These are phyloP conservation scores for Obba rivulosa DNA, from an alignment of 768 basidiomycete genomes.

Conservation along the genomic window DNA sequence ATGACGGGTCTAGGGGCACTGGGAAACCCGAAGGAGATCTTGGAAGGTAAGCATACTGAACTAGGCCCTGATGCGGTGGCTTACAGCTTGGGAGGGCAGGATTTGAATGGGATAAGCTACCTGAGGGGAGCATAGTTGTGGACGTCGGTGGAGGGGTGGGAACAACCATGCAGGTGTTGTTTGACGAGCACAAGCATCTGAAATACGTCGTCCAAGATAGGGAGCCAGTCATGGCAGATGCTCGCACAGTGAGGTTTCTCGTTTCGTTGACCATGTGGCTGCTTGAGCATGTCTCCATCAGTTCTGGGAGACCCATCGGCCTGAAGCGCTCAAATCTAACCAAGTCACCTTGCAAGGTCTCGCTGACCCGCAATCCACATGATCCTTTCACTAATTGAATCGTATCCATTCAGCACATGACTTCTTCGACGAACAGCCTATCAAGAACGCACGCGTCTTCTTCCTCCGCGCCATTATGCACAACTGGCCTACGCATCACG, in stretches of 20 bases:
- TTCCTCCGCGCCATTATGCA: conserved; percentile 4
- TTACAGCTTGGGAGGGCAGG: conserved; percentile 15
- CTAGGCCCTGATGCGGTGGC: not conserved
- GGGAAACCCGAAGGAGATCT: conserved; percentile 4
- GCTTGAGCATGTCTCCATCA: not conserved
- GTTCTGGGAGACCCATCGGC: conserved; percentile 22
- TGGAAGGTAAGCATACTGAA: conserved; percentile 11
- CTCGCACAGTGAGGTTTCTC: conserved; percentile 4
- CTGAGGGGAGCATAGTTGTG: conserved; percentile 19
- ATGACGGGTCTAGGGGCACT: conserved; percentile 5
- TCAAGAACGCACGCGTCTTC: conserved; percentile 1
- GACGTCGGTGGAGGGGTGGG: conserved; percentile 31
- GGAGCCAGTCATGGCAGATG: conserved; percentile 18
- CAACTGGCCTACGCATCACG: conserved; percentile 29
- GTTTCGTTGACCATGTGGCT: too few relatives aligned
- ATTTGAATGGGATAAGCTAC: conserved; percentile 22
- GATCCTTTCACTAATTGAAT: not conserved
- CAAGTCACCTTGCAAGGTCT: conserved; percentile 21
- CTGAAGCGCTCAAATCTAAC: conserved; percentile 16
- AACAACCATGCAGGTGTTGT: conserved; percentile 13
- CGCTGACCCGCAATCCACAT: too few relatives aligned
- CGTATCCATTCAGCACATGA: not conserved
- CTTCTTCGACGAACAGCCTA: conserved; percentile 5
- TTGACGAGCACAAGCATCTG: conserved; percentile 6
- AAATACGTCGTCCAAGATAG: conserved; percentile 25